Percentiles rank a stretch among this genome's conserved stretches.
Evolutionary conservation across 805 yeast genomes (phyloP).

Genomic region (Candida orba): DNA sequence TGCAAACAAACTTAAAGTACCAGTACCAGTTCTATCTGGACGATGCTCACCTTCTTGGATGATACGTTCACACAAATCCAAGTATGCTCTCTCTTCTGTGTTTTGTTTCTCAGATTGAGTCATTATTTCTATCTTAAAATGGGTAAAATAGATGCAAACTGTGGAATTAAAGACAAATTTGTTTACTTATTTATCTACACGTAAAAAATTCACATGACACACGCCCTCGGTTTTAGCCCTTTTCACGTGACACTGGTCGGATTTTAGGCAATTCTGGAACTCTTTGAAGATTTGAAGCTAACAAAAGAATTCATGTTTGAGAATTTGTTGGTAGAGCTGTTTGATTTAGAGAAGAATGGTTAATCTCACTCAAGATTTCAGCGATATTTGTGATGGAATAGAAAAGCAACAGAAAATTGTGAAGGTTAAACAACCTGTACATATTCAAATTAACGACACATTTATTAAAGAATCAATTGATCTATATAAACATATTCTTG

Average conservation of each 20-base stretch:
- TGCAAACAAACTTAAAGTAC: slow-evolving; percentile 83
- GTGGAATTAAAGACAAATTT: neutral
- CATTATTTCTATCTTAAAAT: slow-evolving; percentile 1
- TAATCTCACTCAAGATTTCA: slow-evolving; percentile 7
- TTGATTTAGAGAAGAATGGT: slow-evolving; percentile 1
- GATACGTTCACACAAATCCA: slow-evolving; percentile 72
- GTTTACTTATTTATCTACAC: neutral
- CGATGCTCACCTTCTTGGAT: slow-evolving; percentile 82
- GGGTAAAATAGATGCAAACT: neutral
- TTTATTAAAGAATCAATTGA: slow-evolving; percentile 13
- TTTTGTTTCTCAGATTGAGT: slow-evolving; percentile 11
- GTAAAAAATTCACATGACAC: neutral
- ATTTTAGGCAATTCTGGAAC: too few species aligned
- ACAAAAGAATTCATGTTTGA: too few species aligned
- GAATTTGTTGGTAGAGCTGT: too few species aligned
- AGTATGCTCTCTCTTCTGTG: slow-evolving; percentile 74
- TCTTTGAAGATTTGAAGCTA: too few species aligned
- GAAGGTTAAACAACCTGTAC: neutral
- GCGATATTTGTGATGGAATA: slow-evolving; percentile 1
- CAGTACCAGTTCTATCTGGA: slow-evolving; percentile 97
- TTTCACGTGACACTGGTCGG: too few species aligned
- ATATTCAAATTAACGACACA: slow-evolving; percentile 8
- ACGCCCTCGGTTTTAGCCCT: too few species aligned
- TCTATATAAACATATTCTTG: slow-evolving; percentile 19
- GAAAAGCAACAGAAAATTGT: slow-evolving; percentile 4